Percentiles rank a stretch among this genome's conserved stretches.
Evolutionary conservation across 1,284 basidiomycete genomes (phyloP).

Genomic region (Pascua guehoae): DNA sequence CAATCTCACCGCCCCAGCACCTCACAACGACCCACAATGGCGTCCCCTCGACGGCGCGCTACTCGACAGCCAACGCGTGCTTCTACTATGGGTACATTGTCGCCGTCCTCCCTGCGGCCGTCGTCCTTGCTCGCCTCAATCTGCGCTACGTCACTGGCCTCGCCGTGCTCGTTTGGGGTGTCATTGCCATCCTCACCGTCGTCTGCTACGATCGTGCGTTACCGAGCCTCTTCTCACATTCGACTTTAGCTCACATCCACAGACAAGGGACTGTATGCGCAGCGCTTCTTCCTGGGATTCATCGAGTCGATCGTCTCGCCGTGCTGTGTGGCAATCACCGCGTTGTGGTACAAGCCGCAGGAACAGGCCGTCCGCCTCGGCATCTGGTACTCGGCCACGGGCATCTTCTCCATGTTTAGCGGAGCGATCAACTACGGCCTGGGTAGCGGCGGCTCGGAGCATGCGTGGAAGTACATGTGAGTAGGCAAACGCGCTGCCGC

Average conservation of each 20-base stretch:
- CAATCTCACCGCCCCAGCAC: constrained; percentile 14
- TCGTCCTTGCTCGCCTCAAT: constrained; percentile 51
- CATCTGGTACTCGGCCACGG: constrained; percentile 55
- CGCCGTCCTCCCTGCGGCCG: constrained; percentile 49
- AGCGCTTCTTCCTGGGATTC: constrained; percentile 52
- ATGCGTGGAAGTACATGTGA: constrained; percentile 54
- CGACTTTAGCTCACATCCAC: not conserved
- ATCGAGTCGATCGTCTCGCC: constrained; percentile 52
- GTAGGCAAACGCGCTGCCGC: not conserved
- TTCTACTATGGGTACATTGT: constrained; percentile 57
- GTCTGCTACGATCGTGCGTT: constrained; percentile 39
- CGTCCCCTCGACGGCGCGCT: constrained; percentile 40
- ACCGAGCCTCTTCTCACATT: no score
- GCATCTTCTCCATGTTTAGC: constrained; percentile 48
- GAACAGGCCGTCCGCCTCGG: constrained; percentile 47
- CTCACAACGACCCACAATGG: constrained; percentile 41
- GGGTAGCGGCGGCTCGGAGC: constrained; percentile 42
- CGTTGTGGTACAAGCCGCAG: constrained; percentile 53
- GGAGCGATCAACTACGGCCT: constrained; percentile 55
- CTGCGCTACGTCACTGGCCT: constrained; percentile 42
- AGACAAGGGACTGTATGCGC: constrained; percentile 51
- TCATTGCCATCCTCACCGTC: constrained; percentile 52
- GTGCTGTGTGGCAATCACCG: constrained; percentile 54
- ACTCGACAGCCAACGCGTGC: constrained; percentile 46
- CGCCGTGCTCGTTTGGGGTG: constrained; percentile 51